phyloP scores from a whole-genome alignment of 2,329 filamentous ascomycete genomes.

The Aspergillus fischeri region DNA sequence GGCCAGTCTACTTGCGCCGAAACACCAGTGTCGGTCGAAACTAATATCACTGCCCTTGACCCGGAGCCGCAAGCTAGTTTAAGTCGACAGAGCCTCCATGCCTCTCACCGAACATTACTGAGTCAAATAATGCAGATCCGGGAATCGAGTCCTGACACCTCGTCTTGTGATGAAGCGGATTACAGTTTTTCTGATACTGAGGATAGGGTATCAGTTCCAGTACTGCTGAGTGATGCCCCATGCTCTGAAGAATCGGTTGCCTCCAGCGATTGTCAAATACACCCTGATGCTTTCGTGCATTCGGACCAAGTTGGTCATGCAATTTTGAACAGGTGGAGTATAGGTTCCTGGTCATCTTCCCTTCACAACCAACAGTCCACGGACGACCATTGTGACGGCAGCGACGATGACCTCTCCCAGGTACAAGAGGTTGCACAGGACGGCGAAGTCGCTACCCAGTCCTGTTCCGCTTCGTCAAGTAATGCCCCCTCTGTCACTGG shows the following conservation, averaged over 20 bases:
- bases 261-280: constrained; percentile 29
- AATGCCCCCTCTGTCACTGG: constrained; percentile 38
- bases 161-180: constrained; percentile 37
- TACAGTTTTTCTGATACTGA: constrained; percentile 45
- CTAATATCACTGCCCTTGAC: constrained; percentile 61
- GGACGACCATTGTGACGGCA: constrained; percentile 34
- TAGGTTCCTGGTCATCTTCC: constrained; percentile 44
- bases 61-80: constrained; percentile 64
- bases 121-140: constrained; percentile 49
- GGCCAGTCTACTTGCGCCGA: constrained; percentile 40
- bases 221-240: constrained; percentile 50
- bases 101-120: constrained; percentile 41
- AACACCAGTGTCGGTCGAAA: constrained; percentile 58
- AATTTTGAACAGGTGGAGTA: constrained; percentile 38
- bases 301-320: constrained; percentile 19
- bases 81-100: constrained; percentile 32
- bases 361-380: constrained; percentile 32
- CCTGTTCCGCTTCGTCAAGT: constrained; percentile 32
- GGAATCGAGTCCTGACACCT: constrained; percentile 41
- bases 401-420: constrained; percentile 34
- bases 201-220: constrained; percentile 53
- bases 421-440: constrained; percentile 22
- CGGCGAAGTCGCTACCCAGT: constrained; percentile 28
- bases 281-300: constrained; percentile 17
- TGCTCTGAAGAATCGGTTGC: constrained; percentile 34